A percentile compares a stretch with the other conserved stretches of the same genome.
These are phyloP conservation scores for Herpetomonas tarakana DNA, from an alignment of 208 protist species.

Conservation along the genomic window DNA sequence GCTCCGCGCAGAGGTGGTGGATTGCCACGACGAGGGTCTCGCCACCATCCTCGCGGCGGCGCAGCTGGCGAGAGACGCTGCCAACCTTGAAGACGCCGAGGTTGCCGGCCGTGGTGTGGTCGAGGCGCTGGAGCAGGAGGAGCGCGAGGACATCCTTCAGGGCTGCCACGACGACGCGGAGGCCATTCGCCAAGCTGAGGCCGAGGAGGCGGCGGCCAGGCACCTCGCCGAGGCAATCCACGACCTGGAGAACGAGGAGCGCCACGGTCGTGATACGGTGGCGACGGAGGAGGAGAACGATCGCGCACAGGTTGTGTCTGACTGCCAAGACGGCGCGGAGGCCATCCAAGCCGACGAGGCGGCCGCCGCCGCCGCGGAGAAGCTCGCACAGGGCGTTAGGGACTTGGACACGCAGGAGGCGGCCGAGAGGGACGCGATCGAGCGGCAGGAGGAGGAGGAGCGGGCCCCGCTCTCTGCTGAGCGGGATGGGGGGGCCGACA, in stretches of 20 bases:
- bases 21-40: too few relatives aligned
- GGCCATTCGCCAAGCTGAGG: too few relatives aligned
- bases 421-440: conserved; percentile 7
- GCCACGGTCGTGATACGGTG: too few relatives aligned
- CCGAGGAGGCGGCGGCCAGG: neutral
- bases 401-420: neutral
- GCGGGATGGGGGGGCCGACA: conserved; percentile 4
- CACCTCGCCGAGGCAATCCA: neutral
- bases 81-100: neutral
- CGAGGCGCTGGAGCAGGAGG: neutral
- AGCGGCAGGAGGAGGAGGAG: conserved; percentile 8
- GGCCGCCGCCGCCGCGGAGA: too few relatives aligned
- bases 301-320: too few relatives aligned
- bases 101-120: neutral
- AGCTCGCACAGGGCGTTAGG: neutral
- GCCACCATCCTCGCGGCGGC: too few relatives aligned
- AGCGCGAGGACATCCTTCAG: neutral
- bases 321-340: too few relatives aligned
- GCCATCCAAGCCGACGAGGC: too few relatives aligned
- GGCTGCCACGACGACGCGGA: too few relatives aligned
- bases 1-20: neutral
- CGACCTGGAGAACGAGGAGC: too few relatives aligned
- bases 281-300: too few relatives aligned
- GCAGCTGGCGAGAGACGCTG: neutral
- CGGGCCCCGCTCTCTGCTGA: conserved; percentile 2